A percentile compares a stretch with the other conserved stretches of the same genome.
Conservation (phyloP, 768 basidiomycete species). For the Agaricus subrufescens region DNA sequence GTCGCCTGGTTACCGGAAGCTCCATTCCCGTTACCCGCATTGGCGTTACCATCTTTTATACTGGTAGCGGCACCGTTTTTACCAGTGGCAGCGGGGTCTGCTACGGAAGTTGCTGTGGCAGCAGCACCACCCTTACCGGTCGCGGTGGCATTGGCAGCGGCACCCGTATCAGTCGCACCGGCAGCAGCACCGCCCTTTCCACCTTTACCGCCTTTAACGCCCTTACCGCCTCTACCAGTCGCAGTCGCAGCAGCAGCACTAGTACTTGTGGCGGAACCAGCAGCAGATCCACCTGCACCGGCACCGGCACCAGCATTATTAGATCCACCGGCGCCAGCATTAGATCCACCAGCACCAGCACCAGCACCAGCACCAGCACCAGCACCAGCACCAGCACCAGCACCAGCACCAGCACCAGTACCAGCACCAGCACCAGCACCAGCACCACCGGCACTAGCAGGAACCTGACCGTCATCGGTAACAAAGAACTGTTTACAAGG, state of each 20-base stretch:
- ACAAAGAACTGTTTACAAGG: constrained; percentile 12
- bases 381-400: not conserved
- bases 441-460: not conserved
- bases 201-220: constrained; percentile 9
- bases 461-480: constrained; percentile 11
- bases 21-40: not conserved
- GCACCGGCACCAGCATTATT: not conserved
- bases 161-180: not conserved
- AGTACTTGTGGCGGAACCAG: constrained; percentile 11
- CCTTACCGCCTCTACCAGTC: constrained; percentile 5
- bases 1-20: not conserved
- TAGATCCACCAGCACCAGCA: not conserved
- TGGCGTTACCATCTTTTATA: not conserved
- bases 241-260: constrained; percentile 2
- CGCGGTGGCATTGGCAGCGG: not conserved
- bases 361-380: constrained; percentile 1
- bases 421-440: constrained; percentile 2
- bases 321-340: constrained; percentile 6
- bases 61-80: not conserved
- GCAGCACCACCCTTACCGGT: not conserved
- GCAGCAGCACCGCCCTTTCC: not conserved
- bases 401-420: constrained; percentile 11
- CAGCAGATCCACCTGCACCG: constrained; percentile 3
- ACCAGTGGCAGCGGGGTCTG: not conserved
- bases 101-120: not conserved